Evolutionary conservation across 345 rosid genomes (phyloP), one percentile per base, ranked within the genome.

Genomic region (Sonneratia alba): DNA sequence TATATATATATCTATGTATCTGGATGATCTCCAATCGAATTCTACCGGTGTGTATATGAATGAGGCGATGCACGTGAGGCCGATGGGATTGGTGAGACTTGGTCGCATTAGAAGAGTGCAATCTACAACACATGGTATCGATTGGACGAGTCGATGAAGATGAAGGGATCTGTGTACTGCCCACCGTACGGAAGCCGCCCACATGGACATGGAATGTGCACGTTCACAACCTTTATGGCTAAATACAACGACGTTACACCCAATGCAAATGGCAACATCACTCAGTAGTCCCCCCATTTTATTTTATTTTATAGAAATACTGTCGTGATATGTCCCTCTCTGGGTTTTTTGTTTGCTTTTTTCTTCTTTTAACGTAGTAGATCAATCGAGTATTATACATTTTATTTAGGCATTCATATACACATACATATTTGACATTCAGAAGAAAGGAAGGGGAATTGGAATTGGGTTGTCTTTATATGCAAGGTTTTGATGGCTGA

Each of bases 281-380:
- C 16, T 62, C 66, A 34, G 13, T 37, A 62, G 19, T 27, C 13
- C 66, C 66, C 22, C 45, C 6, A 0, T 3, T 2, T 42, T 42
- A 42, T n/a, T 57, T 57, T 21, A 11, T 27, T 57, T 7, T 0
- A 15, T 15, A 24, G 19, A 37, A 62, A 62, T 62, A 34, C 0
- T 59, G 64, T 59, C 4, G 22, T 62, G 66, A 24, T 34, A 62
- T 62, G 66, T 62, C 66, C 66, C 19, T 62, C 66, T 62, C 66
- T 1, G 0, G 8, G 4, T 27, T 24, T 32, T 34, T 62, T 62
- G 0, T 32, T 24, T 34, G 12, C 10, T n/a, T 22, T 57, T 0
- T 13, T 47, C 15, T 6, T 57, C 3, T 6, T 57, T 32, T 27
- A 7, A 62, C 16, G 13, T 2, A 62, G 11, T 62, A 27, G 3